phyloP scores from a whole-genome alignment of 495 filamentous ascomycete genomes.

The Penicillium waksmanii region DNA sequence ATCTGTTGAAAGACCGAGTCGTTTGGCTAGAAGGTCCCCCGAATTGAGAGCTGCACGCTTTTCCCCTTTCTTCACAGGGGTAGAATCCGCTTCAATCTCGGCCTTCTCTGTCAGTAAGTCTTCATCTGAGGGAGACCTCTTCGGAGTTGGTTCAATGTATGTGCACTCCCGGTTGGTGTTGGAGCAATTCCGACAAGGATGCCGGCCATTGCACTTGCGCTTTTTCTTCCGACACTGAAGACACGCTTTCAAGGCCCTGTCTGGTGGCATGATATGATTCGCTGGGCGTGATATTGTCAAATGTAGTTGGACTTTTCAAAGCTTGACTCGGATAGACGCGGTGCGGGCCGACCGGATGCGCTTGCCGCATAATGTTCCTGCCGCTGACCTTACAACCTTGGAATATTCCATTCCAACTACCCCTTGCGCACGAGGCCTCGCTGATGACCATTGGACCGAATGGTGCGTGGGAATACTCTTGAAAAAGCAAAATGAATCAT shows the following conservation, averaged over 20 bases:
- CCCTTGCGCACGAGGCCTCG: no score
- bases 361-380: no score
- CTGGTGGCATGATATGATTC: background rate
- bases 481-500: no score
- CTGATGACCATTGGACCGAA: no score
- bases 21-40: background rate
- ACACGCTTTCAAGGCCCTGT: background rate
- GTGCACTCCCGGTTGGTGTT: slow-evolving; percentile 20
- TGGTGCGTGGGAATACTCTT: no score
- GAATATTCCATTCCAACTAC: no score
- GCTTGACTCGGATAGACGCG: background rate
- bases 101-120: background rate
- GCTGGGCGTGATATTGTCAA: background rate
- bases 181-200: slow-evolving; percentile 34
- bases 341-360: background rate
- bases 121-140: background rate
- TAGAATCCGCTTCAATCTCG: background rate
- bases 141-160: background rate
- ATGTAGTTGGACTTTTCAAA: background rate
- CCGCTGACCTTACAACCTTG: no score
- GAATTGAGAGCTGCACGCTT: background rate
- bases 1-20: slow-evolving; percentile 16
- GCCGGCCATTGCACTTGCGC: slow-evolving; percentile 40
- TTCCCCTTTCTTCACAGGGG: background rate
- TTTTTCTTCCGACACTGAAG: slow-evolving; percentile 38